Percentiles rank a stretch among this genome's conserved stretches.
Evolutionary conservation across 2,329 filamentous ascomycete genomes (phyloP).

Genomic region (Onygenales sp.): DNA sequence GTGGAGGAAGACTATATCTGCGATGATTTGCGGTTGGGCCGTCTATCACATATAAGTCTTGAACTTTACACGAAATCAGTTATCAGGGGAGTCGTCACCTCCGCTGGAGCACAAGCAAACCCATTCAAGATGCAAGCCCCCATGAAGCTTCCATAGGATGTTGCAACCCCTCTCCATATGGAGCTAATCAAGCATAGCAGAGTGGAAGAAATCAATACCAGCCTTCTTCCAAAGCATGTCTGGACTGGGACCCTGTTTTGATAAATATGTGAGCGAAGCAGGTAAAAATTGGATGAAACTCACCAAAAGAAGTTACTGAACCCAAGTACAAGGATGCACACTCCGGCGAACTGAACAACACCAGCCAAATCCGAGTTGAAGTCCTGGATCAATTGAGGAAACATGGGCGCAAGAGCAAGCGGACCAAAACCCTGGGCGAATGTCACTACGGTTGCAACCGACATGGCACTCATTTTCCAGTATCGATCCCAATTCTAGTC

Average conservation of each 20-base stretch:
- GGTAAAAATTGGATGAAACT: slow-evolving; percentile 4
- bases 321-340: slow-evolving; percentile 47
- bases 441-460: slow-evolving; percentile 35
- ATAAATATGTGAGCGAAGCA: neutral
- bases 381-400: slow-evolving; percentile 46
- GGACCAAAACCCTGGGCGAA: slow-evolving; percentile 49
- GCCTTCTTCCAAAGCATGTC: slow-evolving; percentile 46
- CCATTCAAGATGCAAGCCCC: slow-evolving; percentile 54
- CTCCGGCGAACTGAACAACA: slow-evolving; percentile 48
- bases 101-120: slow-evolving; percentile 52
- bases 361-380: slow-evolving; percentile 45
- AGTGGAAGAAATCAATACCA: slow-evolving; percentile 44
- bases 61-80: neutral
- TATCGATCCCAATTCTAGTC: slow-evolving; percentile 37
- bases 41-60: slow-evolving; percentile 26
- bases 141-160: slow-evolving; percentile 53
- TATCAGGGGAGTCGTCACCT: slow-evolving; percentile 22
- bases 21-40: slow-evolving; percentile 52
- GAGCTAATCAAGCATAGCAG: slow-evolving; percentile 44
- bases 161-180: slow-evolving; percentile 51
- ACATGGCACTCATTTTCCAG: slow-evolving; percentile 43
- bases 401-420: slow-evolving; percentile 49
- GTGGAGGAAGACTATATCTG: slow-evolving; percentile 56
- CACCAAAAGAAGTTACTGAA: slow-evolving; percentile 54
- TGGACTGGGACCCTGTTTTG: slow-evolving; percentile 43